Evolutionary conservation across 2,329 filamentous ascomycete species (phyloP), one percentile per base, ranked within the genome.

Genomic region (Aspergillus pseudonomiae): DNA sequence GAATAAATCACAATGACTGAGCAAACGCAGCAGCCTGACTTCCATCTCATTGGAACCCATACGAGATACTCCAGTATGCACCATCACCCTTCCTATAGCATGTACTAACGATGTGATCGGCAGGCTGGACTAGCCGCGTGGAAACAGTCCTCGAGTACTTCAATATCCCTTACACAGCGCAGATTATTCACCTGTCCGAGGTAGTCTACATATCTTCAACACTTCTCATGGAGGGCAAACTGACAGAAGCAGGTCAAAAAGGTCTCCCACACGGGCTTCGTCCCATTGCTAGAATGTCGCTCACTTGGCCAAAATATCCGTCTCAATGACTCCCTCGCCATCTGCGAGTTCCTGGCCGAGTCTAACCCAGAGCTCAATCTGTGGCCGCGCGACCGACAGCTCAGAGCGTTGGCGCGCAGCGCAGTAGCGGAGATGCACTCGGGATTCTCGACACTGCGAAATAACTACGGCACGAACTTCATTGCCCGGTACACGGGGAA

Each of bases 381-480:
- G 16, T 77, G 75, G 75, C 76, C 75, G 2, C 64, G 61, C 32
- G 75, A 77, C 63, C 70, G 70, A 16, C 64, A 66, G n/a, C 67
- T 78, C 10, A 67, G 75, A 59, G 74, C 75, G 9, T 63, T 76
- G 5, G 75, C 75, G 26, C 71, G 75, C 21, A 73, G 70, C 56
- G 73, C 71, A 2, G 69, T 68, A 4, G 74, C 75, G 2, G 69
- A 75, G 60, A 77, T 78, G 75, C 75, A 78, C 60, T 74, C 75
- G 16, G 74, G 75, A 16, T 75, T 78, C 63, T 26, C 64, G 4
- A 61, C 67, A 1, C 45, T 77, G 19, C 69, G 75, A 28, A 64
- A 61, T 34, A 63, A 52, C 3, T 77, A 66, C 58, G 16, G 24
- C 41, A 73, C 74, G 19, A 77, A 77, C 65, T 75, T 75, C 60